These are phyloP conservation scores for Hypericum androsaemum DNA, from an alignment of 345 rosid genomes.

Conservation along the genomic window DNA sequence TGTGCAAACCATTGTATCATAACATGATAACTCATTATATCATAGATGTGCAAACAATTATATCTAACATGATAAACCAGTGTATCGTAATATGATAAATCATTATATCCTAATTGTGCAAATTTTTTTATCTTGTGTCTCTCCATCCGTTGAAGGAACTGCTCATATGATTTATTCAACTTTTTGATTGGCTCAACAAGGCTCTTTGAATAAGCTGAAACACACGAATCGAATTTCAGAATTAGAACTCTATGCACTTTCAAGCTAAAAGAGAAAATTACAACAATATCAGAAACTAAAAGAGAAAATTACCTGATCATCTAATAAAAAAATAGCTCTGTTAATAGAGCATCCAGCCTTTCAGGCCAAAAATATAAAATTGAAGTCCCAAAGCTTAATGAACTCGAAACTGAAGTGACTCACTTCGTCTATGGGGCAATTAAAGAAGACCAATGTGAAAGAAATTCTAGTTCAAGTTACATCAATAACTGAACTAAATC, in stretches of 20 bases:
- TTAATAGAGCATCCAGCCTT: neutral
- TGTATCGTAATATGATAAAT: no score
- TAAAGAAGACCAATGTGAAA: no score
- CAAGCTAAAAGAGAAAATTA: no score
- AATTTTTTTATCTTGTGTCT: slow-evolving; percentile 51
- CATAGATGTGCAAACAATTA: no score
- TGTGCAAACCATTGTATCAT: no score
- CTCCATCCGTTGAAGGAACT: slow-evolving; percentile 65
- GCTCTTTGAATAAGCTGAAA: slow-evolving; percentile 30
- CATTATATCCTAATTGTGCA: no score
- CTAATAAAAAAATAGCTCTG: slow-evolving; percentile 8
- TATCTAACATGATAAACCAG: no score
- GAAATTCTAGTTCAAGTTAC: neutral
- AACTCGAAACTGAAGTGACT: neutral
- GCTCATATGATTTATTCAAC: slow-evolving; percentile 72
- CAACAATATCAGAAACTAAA: no score
- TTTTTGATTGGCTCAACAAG: slow-evolving; percentile 82
- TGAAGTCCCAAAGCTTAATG: neutral
- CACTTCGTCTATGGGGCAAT: no score
- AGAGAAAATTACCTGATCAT: slow-evolving; percentile 43
- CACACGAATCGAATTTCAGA: neutral
- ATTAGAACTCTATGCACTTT: neutral
- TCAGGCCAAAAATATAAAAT: neutral
- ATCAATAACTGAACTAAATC: neutral
- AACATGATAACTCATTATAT: no score